Conservation (phyloP, 2,329 filamentous ascomycete species). For the Sphaerulina vaccinii region DNA sequence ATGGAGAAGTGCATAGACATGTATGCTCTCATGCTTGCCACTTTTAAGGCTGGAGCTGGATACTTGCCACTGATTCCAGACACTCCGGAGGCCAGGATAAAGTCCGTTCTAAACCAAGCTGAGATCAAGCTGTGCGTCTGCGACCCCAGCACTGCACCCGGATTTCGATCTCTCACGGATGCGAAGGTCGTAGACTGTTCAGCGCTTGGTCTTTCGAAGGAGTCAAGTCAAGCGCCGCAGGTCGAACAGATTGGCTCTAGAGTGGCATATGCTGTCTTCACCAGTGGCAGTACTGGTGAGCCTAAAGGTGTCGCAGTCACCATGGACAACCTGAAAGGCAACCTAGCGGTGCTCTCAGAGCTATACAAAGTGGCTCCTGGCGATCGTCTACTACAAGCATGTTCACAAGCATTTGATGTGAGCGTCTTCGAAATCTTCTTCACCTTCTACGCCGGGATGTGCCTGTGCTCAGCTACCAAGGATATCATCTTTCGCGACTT, state of each 20-base stretch:
- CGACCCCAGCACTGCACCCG: conserved; percentile 25
- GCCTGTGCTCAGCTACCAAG: conserved; percentile 72
- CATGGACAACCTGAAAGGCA: conserved; percentile 72
- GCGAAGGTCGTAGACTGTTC: conserved; percentile 33
- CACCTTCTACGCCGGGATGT: conserved; percentile 74
- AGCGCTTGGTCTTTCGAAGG: conserved; percentile 36
- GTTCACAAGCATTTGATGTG: conserved; percentile 80
- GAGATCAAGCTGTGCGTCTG: conserved; percentile 51
- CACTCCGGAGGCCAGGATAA: conserved; percentile 62
- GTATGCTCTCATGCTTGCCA: conserved; percentile 72
- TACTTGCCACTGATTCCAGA: conserved; percentile 77
- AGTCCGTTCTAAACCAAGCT: conserved; percentile 63
- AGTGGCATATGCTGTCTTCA: conserved; percentile 74
- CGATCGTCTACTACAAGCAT: conserved; percentile 73
- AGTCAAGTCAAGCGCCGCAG: conserved; percentile 34
- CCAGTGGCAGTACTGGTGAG: conserved; percentile 75
- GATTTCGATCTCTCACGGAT: conserved; percentile 17
- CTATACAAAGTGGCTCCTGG: conserved; percentile 60
- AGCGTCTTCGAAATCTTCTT: conserved; percentile 92
- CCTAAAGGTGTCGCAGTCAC: conserved; percentile 81
- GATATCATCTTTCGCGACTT: conserved; percentile 73
- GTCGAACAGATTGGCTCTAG: conserved; percentile 47
- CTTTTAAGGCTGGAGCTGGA: conserved; percentile 71
- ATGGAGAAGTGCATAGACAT: conserved; percentile 72
- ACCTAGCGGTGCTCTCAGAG: conserved; percentile 64